Evolutionary conservation across 306 rosid genomes (phyloP).

Genomic region (Gynostemma pentaphyllum): DNA sequence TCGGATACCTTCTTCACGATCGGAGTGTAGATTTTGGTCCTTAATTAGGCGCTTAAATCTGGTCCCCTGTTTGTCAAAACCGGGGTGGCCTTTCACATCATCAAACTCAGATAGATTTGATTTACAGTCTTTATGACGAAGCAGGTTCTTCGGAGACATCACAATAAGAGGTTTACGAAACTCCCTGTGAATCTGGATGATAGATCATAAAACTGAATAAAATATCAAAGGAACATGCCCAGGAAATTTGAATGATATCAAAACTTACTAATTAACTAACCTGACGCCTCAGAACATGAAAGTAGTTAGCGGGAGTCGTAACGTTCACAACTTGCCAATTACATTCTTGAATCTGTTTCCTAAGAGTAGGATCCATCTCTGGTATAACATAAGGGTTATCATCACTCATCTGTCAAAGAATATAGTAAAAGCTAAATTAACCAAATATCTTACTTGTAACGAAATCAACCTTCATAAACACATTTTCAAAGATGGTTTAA

Average conservation of each 20-base stretch:
- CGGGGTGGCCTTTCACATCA: conserved; percentile 94
- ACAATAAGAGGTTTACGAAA: conserved; percentile 91
- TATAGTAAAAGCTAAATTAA: conserved; percentile 2
- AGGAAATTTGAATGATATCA: neutral
- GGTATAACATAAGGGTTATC: conserved; percentile 88
- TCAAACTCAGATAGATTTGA: conserved; percentile 85
- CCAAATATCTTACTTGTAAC: neutral
- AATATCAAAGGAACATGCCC: neutral
- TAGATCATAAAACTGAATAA: neutral
- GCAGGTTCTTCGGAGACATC: conserved; percentile 93
- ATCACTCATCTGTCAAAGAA: conserved; percentile 78
- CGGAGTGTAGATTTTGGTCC: conserved; percentile 70
- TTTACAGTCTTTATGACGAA: conserved; percentile 83
- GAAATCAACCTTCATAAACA: neutral
- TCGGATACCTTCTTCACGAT: conserved; percentile 73
- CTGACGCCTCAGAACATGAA: conserved; percentile 91
- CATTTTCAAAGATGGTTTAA: neutral
- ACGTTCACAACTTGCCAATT: conserved; percentile 94
- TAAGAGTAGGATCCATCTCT: conserved; percentile 89
- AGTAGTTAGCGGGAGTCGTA: conserved; percentile 91
- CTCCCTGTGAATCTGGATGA: conserved; percentile 68
- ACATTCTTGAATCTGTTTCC: conserved; percentile 95
- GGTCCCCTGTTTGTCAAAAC: conserved; percentile 96
- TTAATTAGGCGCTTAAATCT: conserved; percentile 94
- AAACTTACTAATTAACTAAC: conserved; percentile 24